Evolutionary conservation across 2,329 filamentous ascomycete genomes (phyloP), one percentile per base, ranked within the genome.

Genomic region (Talaromyces sp.): DNA sequence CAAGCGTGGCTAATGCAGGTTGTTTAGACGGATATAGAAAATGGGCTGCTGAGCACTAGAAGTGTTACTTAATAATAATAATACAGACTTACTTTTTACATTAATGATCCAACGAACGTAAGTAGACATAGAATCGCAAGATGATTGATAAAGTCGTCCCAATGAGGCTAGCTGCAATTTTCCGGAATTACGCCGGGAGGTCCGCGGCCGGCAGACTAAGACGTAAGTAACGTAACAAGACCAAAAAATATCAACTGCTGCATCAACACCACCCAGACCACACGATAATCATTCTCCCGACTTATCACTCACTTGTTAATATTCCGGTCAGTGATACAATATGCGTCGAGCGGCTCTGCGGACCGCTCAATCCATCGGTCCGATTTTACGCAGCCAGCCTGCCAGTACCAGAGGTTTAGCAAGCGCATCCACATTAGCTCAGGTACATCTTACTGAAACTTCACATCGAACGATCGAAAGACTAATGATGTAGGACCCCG

Each of bases 1-100:
- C 93, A 0, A 96, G 92, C 73, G 93, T 98, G n/a, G 92, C 92
- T 4, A 98, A 98, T 76, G 89, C 91, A 1, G 90, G 89, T 70
- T 93, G 93, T 69, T 79, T 99, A 69, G 89, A 92, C 47, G 98
- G 92, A 90, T 98, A 97, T 78, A 85, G 87, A 69, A 80, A 84
- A 37, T 98, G 94, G 94, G 86, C 89, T 13, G 80, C 77, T 67
- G 79, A 80, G 60, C 81, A 90, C 58, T 66, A 62, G 37, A 54
- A 45, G 24, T n/a, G 33, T 16, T 27, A 47, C 14, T 3, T 31
- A 4, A 49, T 22, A 16, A 50, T 50, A 31, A 31, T 31, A 49
- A 27, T 24, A 3, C 19, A 14, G 45, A 22, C n/a, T 22, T 45
- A 22, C 16, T 45, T 45, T 19, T 1, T 14, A 5, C 19, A 43